Conservation (phyloP, 1,284 basidiomycete species). For the Quambalaria eucalypti region DNA sequence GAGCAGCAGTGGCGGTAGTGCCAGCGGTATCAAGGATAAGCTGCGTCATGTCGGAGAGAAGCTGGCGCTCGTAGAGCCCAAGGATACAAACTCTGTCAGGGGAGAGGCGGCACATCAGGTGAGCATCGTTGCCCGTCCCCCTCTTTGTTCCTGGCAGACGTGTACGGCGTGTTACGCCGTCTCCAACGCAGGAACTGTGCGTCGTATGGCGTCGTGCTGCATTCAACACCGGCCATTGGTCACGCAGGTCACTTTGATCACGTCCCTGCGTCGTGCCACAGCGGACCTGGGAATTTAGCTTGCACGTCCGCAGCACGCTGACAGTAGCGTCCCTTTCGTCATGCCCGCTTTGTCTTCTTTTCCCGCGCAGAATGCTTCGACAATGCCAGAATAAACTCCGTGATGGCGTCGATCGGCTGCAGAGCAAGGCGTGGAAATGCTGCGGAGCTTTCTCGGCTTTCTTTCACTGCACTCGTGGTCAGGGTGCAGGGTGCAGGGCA, state of each 20-base stretch:
- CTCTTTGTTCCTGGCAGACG: not conserved
- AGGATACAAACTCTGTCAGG: conserved; percentile 5
- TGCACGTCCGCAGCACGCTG: too few species aligned
- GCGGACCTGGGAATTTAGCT: too few species aligned
- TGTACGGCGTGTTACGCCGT: too few species aligned
- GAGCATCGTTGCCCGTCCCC: not conserved
- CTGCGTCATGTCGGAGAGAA: conserved; percentile 29
- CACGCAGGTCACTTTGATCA: not conserved
- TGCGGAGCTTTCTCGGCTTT: too few species aligned
- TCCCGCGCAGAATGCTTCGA: too few species aligned
- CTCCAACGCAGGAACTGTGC: not conserved
- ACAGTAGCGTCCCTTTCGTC: too few species aligned
- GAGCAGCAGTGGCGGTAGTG: conserved; percentile 1
- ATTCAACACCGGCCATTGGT: not conserved
- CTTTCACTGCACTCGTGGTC: too few species aligned
- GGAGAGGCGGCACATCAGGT: not conserved
- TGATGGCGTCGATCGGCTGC: too few species aligned
- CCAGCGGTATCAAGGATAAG: conserved; percentile 24
- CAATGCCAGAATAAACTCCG: too few species aligned
- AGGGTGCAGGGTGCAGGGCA: too few species aligned
- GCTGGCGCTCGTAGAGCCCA: conserved; percentile 28
- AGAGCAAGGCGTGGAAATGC: too few species aligned
- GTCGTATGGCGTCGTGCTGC: not conserved
- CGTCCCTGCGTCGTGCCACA: not conserved
- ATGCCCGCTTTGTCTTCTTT: too few species aligned